These are phyloP conservation scores for Stipa capillata DNA, from an alignment of 176 grass and related monocot genomes.

Conservation along the genomic window DNA sequence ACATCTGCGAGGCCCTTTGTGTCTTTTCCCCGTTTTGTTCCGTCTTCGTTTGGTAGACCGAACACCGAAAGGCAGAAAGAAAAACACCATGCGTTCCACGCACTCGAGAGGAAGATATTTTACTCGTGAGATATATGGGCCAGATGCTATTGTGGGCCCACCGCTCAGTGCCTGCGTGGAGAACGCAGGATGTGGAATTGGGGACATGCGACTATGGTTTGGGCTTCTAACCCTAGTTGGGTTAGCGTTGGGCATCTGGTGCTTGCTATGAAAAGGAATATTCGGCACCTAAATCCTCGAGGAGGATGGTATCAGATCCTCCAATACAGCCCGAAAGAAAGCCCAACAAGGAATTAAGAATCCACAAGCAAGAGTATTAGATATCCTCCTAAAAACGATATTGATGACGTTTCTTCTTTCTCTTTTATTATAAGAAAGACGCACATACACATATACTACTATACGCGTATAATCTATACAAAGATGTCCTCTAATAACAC, in stretches of 20 bases:
- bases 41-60: neutral
- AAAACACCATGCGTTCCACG: neutral
- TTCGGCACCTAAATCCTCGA: neutral
- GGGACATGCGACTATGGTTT: neutral
- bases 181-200: neutral
- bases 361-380: neutral
- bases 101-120: too few relatives aligned
- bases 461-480: too few relatives aligned
- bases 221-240: neutral
- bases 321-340: neutral
- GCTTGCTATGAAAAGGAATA: neutral
- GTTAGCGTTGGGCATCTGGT: neutral
- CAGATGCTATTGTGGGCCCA: accelerated
- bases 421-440: too few relatives aligned
- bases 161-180: neutral
- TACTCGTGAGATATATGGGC: neutral
- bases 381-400: too few relatives aligned
- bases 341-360: neutral
- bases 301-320: neutral
- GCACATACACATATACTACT: too few relatives aligned
- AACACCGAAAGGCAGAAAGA: neutral
- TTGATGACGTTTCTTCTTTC: too few relatives aligned
- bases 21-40: neutral
- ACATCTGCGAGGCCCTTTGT: neutral
- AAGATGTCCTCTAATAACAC: too few relatives aligned